Evolutionary conservation across 305 asterid species (phyloP), one percentile per base, ranked within the genome.

Genomic region (Fraxinus nigra): DNA sequence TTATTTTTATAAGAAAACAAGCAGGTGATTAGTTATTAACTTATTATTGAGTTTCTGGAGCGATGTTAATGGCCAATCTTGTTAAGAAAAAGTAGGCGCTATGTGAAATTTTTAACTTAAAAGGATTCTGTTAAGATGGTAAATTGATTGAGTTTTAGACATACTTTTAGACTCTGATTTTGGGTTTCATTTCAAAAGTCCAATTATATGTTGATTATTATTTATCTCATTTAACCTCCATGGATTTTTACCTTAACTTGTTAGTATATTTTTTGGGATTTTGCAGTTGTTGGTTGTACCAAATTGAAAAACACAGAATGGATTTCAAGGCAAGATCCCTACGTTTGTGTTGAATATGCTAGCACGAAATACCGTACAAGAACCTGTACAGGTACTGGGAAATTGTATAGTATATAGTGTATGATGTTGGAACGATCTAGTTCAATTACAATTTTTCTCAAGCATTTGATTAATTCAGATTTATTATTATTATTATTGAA

Each of bases 311-410:
- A 89, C 30, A 89, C 91, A 0, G 91, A 89, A 78, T 89, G 92
- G 92, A 83, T 88, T 34, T 88, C 92, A 54, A 86, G 92, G 82
- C 92, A 89, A 79, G 92, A 89, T 88, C 91, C 92, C 6, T 89
- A 89, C 65, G 92, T 86, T 82, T 86, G 90, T 81, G 81, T 89
- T 10, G 91, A 89, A 72, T 89, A 89, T 33, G 92, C 78, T 51
- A 86, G 82, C 82, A 83, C 87, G 54, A 88, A 88, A 32, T 82
- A 14, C 61, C 86, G 92, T 0, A 89, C 92, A 10, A 88, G 90
- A 24, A 88, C 91, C 40, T 86, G 88, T 30, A 89, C 86, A 78
- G 92, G 92, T 89, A 20, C 5, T 28, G 75, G 40, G 38, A 28
- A 11, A 32, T 69, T 2, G 38, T 69, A 4, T 14, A 30, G 22